phyloP scores from a whole-genome alignment of 139 green algal genomes.

The Penium margaritaceum region DNA sequence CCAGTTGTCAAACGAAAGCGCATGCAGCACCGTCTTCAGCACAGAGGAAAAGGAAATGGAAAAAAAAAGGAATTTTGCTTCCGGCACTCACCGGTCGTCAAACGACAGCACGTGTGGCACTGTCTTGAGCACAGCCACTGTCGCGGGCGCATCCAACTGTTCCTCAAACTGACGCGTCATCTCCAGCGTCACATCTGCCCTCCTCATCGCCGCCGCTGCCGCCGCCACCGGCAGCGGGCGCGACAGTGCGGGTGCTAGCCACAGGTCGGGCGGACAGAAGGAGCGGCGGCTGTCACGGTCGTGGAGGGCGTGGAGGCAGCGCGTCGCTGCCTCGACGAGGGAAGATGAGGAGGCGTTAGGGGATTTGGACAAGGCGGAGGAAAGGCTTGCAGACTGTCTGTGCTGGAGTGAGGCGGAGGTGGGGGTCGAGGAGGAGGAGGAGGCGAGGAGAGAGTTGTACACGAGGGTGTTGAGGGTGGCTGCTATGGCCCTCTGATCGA shows the following conservation, averaged over 20 bases:
- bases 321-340: conserved; percentile 1
- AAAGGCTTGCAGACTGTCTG: too few relatives aligned
- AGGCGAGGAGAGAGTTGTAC: conserved; percentile 57
- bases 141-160: neutral
- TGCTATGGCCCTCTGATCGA: conserved; percentile 59
- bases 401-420: conserved; percentile 14
- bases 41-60: too few relatives aligned
- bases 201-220: too few relatives aligned
- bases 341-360: neutral
- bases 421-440: conserved; percentile 45
- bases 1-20: too few relatives aligned
- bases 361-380: neutral
- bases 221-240: conserved; percentile 1
- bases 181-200: neutral
- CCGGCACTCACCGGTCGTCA: conserved; percentile 9
- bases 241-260: conserved; percentile 61
- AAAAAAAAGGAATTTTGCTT: too few relatives aligned
- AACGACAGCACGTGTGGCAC: conserved; percentile 28
- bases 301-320: conserved; percentile 59
- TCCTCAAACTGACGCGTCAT: neutral
- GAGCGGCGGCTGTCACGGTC: conserved; percentile 62
- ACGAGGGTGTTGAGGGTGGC: conserved; percentile 71
- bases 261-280: conserved; percentile 71
- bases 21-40: too few relatives aligned
- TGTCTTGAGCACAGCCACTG: neutral